A percentile compares a stretch with the other conserved stretches of the same genome.
These are phyloP conservation scores for Typha latifolia DNA, from an alignment of 176 grass and related monocot genomes.

Conservation along the genomic window DNA sequence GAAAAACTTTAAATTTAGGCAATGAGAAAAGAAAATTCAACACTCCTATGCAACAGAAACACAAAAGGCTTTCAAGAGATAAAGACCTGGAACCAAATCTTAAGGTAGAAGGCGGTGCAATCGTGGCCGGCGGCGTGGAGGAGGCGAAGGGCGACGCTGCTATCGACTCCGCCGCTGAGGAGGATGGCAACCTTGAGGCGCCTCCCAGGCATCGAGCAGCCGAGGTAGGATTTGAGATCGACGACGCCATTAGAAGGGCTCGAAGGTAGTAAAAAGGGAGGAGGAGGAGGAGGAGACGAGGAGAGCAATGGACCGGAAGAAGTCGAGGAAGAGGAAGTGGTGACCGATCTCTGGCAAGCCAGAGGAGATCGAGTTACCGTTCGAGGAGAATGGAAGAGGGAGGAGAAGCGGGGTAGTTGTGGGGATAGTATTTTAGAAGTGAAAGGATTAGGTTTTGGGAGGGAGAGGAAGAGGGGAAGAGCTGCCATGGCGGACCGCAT, in stretches of 20 bases:
- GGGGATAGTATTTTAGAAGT: not conserved
- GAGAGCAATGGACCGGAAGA: not conserved
- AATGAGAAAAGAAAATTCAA: not conserved
- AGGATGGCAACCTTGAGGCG: conserved; percentile 55
- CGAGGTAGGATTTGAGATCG: conserved; percentile 29
- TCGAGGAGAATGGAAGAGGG: not conserved
- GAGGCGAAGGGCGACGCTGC: conserved; percentile 83
- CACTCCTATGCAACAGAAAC: not conserved
- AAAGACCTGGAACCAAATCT: conserved; percentile 93
- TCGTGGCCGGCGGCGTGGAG: conserved; percentile 78
- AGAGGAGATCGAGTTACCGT: not conserved
- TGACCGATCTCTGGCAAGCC: not conserved
- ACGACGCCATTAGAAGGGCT: conserved; percentile 1
- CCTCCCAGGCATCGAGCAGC: conserved; percentile 35
- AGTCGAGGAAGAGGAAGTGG: not conserved
- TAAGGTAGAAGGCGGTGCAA: conserved; percentile 93
- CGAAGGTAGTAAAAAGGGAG: not conserved
- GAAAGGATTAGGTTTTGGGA: conserved; percentile 10
- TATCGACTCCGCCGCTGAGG: conserved; percentile 92
- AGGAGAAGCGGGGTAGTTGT: conserved; percentile 2
- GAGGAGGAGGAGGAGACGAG: conserved; percentile 8
- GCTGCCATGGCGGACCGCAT: conserved; percentile 27
- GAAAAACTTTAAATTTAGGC: not conserved
- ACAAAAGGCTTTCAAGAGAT: not conserved
- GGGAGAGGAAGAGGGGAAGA: conserved; percentile 17